Percentiles rank a stretch among this genome's conserved stretches.
Evolutionary conservation across 2,329 filamentous ascomycete genomes (phyloP).

Genomic region (Orbilia ellipsospora): DNA sequence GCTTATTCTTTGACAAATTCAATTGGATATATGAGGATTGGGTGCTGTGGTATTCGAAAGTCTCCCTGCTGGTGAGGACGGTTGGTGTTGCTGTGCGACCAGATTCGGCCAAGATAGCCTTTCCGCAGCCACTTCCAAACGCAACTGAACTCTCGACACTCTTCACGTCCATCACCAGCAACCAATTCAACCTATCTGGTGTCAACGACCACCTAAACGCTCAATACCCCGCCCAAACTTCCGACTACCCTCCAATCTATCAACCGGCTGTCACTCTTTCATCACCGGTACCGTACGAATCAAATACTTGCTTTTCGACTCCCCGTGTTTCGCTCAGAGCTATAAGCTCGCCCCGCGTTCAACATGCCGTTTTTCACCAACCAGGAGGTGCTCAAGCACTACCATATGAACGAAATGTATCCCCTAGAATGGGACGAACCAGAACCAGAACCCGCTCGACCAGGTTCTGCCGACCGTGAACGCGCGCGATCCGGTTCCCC

Average conservation of each 20-base stretch:
- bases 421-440: slow-evolving; percentile 59
- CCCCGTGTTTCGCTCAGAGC: slow-evolving; percentile 15
- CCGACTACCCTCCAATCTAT: background rate
- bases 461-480: slow-evolving; percentile 27
- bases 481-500: slow-evolving; percentile 38
- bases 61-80: background rate
- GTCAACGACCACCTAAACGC: background rate
- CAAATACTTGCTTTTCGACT: background rate
- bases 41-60: background rate
- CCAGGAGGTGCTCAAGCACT: slow-evolving; percentile 59
- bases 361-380: slow-evolving; percentile 54
- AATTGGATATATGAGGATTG: background rate
- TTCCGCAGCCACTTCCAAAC: slow-evolving; percentile 25
- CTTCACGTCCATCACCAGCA: background rate
- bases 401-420: slow-evolving; percentile 59
- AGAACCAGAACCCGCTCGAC: slow-evolving; percentile 31
- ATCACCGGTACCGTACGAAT: too few relatives aligned
- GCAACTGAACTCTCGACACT: slow-evolving; percentile 7
- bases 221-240: background rate
- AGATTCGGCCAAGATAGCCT: slow-evolving; percentile 33
- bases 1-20: too few relatives aligned
- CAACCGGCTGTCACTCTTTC: too few relatives aligned
- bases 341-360: slow-evolving; percentile 24
- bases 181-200: background rate
- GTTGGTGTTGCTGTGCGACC: slow-evolving; percentile 18